Conservation (phyloP, 495 filamentous ascomycete genomes). For the Xylaria nigripes region DNA sequence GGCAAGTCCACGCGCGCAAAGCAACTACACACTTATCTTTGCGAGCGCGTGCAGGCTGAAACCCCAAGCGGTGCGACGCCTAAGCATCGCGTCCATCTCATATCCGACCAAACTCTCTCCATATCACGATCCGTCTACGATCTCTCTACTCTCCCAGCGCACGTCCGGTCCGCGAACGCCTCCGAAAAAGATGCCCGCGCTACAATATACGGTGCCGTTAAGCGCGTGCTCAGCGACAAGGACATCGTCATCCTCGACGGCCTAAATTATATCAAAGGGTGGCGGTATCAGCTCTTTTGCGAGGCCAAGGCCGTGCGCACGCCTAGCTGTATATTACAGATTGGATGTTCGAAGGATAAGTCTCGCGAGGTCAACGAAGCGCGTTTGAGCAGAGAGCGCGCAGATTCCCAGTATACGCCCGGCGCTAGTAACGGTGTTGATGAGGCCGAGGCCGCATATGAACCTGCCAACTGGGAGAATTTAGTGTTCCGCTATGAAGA, state of each 20-base stretch:
- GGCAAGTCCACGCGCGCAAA: conserved; percentile 82
- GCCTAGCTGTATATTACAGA: conserved; percentile 75
- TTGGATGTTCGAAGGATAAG: conserved; percentile 66
- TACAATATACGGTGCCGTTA: conserved; percentile 73
- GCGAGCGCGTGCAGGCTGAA: conserved; percentile 39
- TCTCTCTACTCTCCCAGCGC: conserved; percentile 40
- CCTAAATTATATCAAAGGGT: conserved; percentile 97
- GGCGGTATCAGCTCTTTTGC: conserved; percentile 90
- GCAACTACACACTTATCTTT: conserved; percentile 65
- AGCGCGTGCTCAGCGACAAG: conserved; percentile 66
- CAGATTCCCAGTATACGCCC: no score
- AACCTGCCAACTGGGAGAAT: conserved; percentile 71
- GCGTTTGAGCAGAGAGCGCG: conserved; percentile 25
- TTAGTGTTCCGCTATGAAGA: conserved; percentile 94
- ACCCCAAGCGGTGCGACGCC: conserved; percentile 27
- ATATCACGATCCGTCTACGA: conserved; percentile 56
- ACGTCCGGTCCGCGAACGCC: conserved; percentile 46
- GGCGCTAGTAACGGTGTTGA: conserved; percentile 14
- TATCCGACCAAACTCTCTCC: conserved; percentile 59
- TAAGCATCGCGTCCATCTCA: conserved; percentile 53
- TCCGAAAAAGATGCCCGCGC: conserved; percentile 92
- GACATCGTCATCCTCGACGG: conserved; percentile 85
- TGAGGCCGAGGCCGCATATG: conserved; percentile 50
- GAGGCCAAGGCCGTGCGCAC: conserved; percentile 84
- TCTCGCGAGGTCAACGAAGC: conserved; percentile 54